Evolutionary conservation across 352 stramenopile genomes (phyloP).

Genomic region (Phytophthora pisi): DNA sequence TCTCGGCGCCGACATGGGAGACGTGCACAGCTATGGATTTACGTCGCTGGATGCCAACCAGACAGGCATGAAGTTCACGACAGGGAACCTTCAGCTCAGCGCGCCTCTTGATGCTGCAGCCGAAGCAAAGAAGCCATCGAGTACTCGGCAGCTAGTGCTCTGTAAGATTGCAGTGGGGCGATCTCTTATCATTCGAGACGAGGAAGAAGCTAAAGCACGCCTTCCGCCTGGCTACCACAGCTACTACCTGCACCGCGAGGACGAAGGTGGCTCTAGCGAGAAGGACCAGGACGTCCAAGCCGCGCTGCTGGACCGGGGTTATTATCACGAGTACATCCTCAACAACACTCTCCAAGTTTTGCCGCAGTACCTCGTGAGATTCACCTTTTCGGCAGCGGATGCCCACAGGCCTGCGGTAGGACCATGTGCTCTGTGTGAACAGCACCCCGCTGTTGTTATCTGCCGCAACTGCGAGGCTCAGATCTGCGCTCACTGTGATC

Average conservation of each 20-base stretch:
- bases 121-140: slow-evolving; percentile 27
- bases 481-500: slow-evolving; percentile 70
- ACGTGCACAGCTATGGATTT: slow-evolving; percentile 62
- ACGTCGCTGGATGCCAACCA: slow-evolving; percentile 51
- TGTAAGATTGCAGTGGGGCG: slow-evolving; percentile 77
- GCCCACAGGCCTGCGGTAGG: slow-evolving; percentile 29
- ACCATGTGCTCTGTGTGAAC: slow-evolving; percentile 70
- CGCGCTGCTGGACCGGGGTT: slow-evolving; percentile 37
- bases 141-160: slow-evolving; percentile 64
- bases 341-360: slow-evolving; percentile 67
- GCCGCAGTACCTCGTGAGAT: slow-evolving; percentile 75
- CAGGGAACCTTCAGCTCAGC: slow-evolving; percentile 56
- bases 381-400: slow-evolving; percentile 48
- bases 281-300: slow-evolving; percentile 20
- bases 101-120: slow-evolving; percentile 12
- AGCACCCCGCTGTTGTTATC: slow-evolving; percentile 45
- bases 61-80: slow-evolving; percentile 71
- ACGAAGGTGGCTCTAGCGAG: slow-evolving; percentile 5
- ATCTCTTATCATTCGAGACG: slow-evolving; percentile 54
- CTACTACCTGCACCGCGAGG: slow-evolving; percentile 56
- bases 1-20: slow-evolving; percentile 59
- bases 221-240: slow-evolving; percentile 78
- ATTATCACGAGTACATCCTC: slow-evolving; percentile 83
- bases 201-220: slow-evolving; percentile 45
- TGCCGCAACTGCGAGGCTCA: slow-evolving; percentile 74